These are phyloP conservation scores for Erodium trifolium DNA, from an alignment of 441 rosid genomes.

Conservation along the genomic window DNA sequence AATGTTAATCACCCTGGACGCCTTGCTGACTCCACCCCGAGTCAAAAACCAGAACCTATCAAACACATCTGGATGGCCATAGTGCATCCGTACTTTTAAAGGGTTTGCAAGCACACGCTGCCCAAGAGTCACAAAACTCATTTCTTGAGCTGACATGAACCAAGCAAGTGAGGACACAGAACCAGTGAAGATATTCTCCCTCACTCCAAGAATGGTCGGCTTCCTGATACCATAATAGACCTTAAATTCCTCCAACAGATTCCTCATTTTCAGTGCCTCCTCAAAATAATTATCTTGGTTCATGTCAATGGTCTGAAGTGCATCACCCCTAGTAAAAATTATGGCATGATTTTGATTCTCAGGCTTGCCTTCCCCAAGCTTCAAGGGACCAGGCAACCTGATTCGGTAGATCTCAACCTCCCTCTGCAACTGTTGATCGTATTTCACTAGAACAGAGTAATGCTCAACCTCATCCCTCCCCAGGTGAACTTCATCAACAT, in stretches of 20 bases:
- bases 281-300: slow-evolving; percentile 18
- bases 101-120: slow-evolving; percentile 18
- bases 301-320: slow-evolving; percentile 19
- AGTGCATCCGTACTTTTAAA: slow-evolving; percentile 17
- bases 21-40: slow-evolving; percentile 19
- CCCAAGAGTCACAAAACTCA: slow-evolving; percentile 16
- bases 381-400: slow-evolving; percentile 8
- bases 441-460: slow-evolving; percentile 14
- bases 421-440: slow-evolving; percentile 10
- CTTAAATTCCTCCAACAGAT: slow-evolving; percentile 16
- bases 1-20: slow-evolving; percentile 5
- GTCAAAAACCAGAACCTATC: slow-evolving; percentile 15
- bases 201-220: slow-evolving; percentile 17
- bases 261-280: slow-evolving; percentile 19
- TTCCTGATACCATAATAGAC: slow-evolving; percentile 14
- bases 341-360: slow-evolving; percentile 7
- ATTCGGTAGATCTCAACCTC: slow-evolving; percentile 7
- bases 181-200: slow-evolving; percentile 18
- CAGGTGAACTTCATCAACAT: slow-evolving; percentile 11
- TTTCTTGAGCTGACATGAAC: slow-evolving; percentile 21
- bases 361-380: slow-evolving; percentile 6
- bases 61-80: not conserved
- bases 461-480: slow-evolving; percentile 10
- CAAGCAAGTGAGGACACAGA: slow-evolving; percentile 19
- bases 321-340: slow-evolving; percentile 18